Evolutionary conservation across 768 basidiomycete species (phyloP), one percentile per base, ranked within the genome.

Genomic region (Strobilomyces echinocephalus): DNA sequence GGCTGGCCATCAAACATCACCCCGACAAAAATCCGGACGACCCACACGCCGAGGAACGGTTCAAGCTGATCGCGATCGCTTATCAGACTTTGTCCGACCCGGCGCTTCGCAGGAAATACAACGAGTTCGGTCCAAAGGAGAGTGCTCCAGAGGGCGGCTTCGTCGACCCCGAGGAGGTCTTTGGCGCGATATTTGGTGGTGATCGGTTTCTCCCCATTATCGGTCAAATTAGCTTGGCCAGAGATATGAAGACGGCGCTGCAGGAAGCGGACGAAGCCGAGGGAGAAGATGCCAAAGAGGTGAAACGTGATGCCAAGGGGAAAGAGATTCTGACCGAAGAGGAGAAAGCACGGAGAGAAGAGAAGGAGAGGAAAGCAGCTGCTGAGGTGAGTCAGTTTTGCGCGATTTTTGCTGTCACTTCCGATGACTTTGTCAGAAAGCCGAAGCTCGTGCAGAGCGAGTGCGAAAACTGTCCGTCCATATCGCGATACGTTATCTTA

Each of bases 11-110:
- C 71, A 92, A 92, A 69, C 84, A 87, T 62, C 91, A 93, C 67
- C 91, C 91, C 0, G 91, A 94, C 79, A 94, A 94, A 77, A 93
- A 95, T 65, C 90, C 83, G 1, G 83, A 88, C 63, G 91, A 94
- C 69, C 91, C 90, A 0, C 70, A 76, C 24, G 91, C 93, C 0
- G 91, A 89, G 62, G 91, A 91, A 55, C 80, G 83, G n/a, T 93
- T 93, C 77, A 92, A 92, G 64, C 80, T 87, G 58, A 92, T 95
- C 57, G 90, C 92, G 0, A 88, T 93, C 46, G 92, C 92, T 3
- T 91, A 88, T 65, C 88, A 91, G 65, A 91, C 88, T 0, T 80
- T 94, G 7, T 91, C 88, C 1, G 91, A 94, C 58, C 80, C 84
- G 4, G 71, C 60, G 1, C 78, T 92, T 9, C 82, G 92, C 14